Base-by-base conservation (phyloP, 345 rosid genomes). In the Acer negundo region DNA sequence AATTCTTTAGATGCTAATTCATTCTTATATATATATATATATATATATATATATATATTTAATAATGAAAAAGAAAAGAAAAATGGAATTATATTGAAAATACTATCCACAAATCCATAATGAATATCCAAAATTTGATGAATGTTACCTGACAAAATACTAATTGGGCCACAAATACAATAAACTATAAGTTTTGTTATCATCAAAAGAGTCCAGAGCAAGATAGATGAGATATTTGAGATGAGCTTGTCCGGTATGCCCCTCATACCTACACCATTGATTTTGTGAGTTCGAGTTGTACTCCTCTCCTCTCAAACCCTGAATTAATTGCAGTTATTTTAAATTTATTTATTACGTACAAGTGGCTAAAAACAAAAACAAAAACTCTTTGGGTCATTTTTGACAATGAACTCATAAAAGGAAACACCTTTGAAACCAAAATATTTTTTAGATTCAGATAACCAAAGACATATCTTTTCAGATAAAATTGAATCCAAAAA, bases 1-100 rank as follows among this genome's bases (percentile, higher is more conserved):
- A 69, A 70, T 76, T 71, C 69, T 76, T 76, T 78, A 42, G 78
- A 73, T 80, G 53, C 85, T 35, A 35, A 4, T 75, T 71, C 49
- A 47, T 24, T 17, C 28, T 26, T 78, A 55, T 65, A 80, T 78
- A 80, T 80, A 64, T 65, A 19, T 2, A 26, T 15, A 49, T 2
- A 26, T 15, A 49, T 78, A 55, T 65, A 80, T 78, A 80, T 80
- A 64, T 65, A 19, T 2, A 26, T 15, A 49, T n/a, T n/a, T n/a
- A 13, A 12, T 49, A 13, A 15, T 3, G 19, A 49, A 49, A 11
- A 15, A 49, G 15, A 49, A 49, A 3, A 49, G 1, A 49, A 13
- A 49, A 49, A 49, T 13, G 55, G 19, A 49, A 49, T 49, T 49
- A 49, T 49, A 49, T 49, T 49, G 58, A 53, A 53, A 65, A 72